Evolutionary conservation across 2,329 filamentous ascomycete species (phyloP), one percentile per base, ranked within the genome.

Genomic region (Calonectria leucothoes): DNA sequence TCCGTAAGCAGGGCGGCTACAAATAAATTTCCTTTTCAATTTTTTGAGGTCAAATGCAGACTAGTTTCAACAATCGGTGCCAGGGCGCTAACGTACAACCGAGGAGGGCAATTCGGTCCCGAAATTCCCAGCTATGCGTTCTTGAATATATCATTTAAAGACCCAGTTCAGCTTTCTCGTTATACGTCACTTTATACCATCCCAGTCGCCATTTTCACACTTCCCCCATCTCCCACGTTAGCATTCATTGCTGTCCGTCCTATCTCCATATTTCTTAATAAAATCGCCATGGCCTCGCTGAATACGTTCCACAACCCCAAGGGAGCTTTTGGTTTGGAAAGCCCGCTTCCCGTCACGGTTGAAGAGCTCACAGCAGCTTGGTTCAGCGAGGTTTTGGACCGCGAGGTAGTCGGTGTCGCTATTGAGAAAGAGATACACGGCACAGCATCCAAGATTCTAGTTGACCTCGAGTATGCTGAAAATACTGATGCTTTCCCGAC

Each of bases 251-350:
- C 14, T 31, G 7, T 15, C 14, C 6, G 27, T n/a, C 27, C 6
- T 31, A 29, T 29, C 27, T 25, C 49, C 25, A 31, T 27, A 20
- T 4, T 52, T 31, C 25, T 4, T 15, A 5, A 15, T 8, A 15
- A 20, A 4, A 52, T 20, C 25, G 6, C 25, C 11, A 52, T 52
- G 49, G 15, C 14, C 15, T 31, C 49, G 14, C 3, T 17, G 27
- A n/a, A 6, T 7, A 11, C 27, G 20, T 2, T 52, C 82, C 81
- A 6, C 25, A 33, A 29, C 81, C 39, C 80, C 48, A 66, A 37
- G 27, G 27, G 48, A 3, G 39, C 25, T 3, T 61, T 77, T 15
- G 20, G n/a, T 6, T 77, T 70, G 0, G 64, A 27, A 4, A 39
- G 66, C 2, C 15, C 68, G 2, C 17, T 74, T 3, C 51, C 75